These are phyloP conservation scores for Hymenoscyphus albidus DNA, from an alignment of 2,329 filamentous ascomycete species.

Conservation along the genomic window DNA sequence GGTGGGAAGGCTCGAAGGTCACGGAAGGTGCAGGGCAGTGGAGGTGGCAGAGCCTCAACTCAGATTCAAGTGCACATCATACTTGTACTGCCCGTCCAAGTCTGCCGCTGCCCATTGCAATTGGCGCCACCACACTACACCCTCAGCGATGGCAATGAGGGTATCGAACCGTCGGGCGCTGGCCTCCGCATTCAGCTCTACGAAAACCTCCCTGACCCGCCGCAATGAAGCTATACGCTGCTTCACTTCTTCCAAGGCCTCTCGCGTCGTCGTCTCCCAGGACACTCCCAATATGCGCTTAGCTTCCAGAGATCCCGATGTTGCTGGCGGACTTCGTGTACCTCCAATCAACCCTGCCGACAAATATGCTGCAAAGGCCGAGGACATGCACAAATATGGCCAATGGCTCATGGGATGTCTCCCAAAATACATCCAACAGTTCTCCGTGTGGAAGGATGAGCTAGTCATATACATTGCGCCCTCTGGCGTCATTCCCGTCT, in stretches of 20 bases:
- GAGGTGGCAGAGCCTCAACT: slow-evolving; percentile 3
- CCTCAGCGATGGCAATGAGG: slow-evolving; percentile 55
- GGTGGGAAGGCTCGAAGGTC: not conserved
- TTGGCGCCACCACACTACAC: slow-evolving; percentile 35
- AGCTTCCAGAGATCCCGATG: slow-evolving; percentile 47
- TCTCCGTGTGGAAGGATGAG: slow-evolving; percentile 99
- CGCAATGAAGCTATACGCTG: slow-evolving; percentile 30
- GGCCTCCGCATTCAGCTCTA: slow-evolving; percentile 53
- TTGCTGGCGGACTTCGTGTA: slow-evolving; percentile 60
- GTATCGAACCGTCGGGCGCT: slow-evolving; percentile 54
- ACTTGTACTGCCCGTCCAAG: not conserved
- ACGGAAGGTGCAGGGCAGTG: not conserved
- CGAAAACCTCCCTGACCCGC: slow-evolving; percentile 36
- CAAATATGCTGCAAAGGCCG: slow-evolving; percentile 83
- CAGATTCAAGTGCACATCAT: not conserved
- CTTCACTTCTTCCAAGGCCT: slow-evolving; percentile 39
- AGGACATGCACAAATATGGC: slow-evolving; percentile 88
- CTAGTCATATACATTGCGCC: slow-evolving; percentile 91
- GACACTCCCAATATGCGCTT: slow-evolving; percentile 62
- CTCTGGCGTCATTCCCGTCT: slow-evolving; percentile 81
- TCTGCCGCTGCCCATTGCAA: slow-evolving; percentile 23
- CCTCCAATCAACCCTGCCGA: slow-evolving; percentile 88
- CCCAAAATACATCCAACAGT: slow-evolving; percentile 98
- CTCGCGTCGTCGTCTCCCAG: slow-evolving; percentile 47
- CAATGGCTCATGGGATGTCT: slow-evolving; percentile 95